A percentile compares a stretch with the other conserved stretches of the same genome.
phyloP scores from a whole-genome alignment of 106 monocot species.

The Dioscorea dumetorum region DNA sequence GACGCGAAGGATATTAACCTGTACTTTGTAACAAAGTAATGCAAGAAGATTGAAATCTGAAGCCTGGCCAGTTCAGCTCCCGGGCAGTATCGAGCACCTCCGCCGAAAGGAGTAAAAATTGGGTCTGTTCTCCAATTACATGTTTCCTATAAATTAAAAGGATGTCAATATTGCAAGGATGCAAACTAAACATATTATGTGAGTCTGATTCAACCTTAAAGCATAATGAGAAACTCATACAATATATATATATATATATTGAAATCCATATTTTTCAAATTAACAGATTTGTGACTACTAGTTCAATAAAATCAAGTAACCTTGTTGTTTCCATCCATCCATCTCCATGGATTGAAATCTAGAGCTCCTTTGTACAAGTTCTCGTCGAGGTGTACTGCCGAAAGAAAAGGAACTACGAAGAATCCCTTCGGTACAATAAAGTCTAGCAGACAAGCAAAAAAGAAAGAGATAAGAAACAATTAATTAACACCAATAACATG shows the following conservation, averaged over 20 bases:
- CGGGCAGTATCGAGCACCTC: conserved; percentile 26
- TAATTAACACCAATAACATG: not conserved
- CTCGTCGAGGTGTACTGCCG: conserved; percentile 34
- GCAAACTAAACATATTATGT: too few species aligned
- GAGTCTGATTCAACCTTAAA: too few species aligned
- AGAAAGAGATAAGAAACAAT: not conserved
- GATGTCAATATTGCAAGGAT: not conserved
- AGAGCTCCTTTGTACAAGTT: conserved; percentile 22
- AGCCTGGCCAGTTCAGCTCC: conserved; percentile 35
- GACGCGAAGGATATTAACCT: conserved; percentile 11
- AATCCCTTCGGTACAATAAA: conserved; percentile 27
- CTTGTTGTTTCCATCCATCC: conserved; percentile 31
- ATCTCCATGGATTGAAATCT: conserved; percentile 40
- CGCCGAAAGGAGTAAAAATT: conserved; percentile 34
- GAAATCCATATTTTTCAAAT: not conserved
- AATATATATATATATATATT: too few species aligned
- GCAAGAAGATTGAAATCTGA: conserved; percentile 32
- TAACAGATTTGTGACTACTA: not conserved
- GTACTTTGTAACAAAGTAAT: conserved; percentile 32
- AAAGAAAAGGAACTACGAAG: conserved; percentile 29
- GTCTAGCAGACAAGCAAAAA: conserved; percentile 10
- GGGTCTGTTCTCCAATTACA: conserved; percentile 34
- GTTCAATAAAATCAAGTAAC: conserved; percentile 1
- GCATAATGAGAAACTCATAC: too few species aligned
- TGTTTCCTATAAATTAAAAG: conserved; percentile 13